These are phyloP conservation scores for Orbilia brochopaga DNA, from an alignment of 2,329 filamentous ascomycete species.

Conservation along the genomic window DNA sequence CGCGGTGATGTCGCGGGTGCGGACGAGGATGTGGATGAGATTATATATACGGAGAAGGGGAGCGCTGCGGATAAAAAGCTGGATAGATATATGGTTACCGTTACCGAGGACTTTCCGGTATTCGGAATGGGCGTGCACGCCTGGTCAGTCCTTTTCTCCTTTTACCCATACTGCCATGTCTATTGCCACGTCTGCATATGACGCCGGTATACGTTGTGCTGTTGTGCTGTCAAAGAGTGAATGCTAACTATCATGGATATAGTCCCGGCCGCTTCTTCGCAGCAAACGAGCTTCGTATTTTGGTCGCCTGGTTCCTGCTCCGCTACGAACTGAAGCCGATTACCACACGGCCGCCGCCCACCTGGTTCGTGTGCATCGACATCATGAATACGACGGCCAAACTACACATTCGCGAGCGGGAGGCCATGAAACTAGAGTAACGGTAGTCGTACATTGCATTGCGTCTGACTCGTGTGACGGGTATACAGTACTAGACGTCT, in stretches of 20 bases:
- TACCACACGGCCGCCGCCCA: constrained; percentile 21
- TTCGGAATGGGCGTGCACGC: constrained; percentile 39
- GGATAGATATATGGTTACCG: constrained; percentile 47
- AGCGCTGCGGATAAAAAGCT: constrained; percentile 35
- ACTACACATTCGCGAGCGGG: constrained; percentile 33
- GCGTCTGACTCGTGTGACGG: no score
- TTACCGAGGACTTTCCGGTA: constrained; percentile 42
- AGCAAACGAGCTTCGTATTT: constrained; percentile 25
- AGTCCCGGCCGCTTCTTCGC: constrained; percentile 50
- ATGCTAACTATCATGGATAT: constrained; percentile 11
- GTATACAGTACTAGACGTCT: no score
- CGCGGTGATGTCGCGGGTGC: constrained; percentile 21
- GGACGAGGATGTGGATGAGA: constrained; percentile 21
- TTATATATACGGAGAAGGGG: constrained; percentile 18
- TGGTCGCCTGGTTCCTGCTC: constrained; percentile 44
- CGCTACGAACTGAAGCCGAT: constrained; percentile 42
- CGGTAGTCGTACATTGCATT: no score
- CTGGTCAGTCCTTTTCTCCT: constrained; percentile 37
- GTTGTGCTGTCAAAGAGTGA: background rate
- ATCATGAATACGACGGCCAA: constrained; percentile 42
- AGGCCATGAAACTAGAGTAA: constrained; percentile 8
- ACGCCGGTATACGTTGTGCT: no score
- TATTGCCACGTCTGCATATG: no score
- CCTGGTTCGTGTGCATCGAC: constrained; percentile 26
- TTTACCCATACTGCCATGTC: no score